Base-by-base conservation (phyloP, 495 filamentous ascomycete species). In the Neurospora sp. region DNA sequence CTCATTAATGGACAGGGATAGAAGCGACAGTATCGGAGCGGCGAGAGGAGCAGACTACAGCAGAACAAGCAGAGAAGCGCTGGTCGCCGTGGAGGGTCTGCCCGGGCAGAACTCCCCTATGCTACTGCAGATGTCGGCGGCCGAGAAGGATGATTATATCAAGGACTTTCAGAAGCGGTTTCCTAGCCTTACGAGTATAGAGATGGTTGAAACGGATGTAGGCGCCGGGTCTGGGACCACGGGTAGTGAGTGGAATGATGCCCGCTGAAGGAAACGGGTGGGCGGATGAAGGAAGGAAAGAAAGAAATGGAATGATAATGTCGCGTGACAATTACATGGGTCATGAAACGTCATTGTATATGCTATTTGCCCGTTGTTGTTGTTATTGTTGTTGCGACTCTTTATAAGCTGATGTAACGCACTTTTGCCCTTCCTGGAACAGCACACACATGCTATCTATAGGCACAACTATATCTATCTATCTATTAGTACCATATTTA, bases 91-190 rank as follows among this genome's bases (percentile, higher is more conserved):
- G 14, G 83, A 83, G 53, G 53, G 27, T 66, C 38, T 86, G 40
- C 82, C 83, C 0, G 83, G 83, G 3, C 82, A 83, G 39, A 35
- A 66, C 6, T 66, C 53, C 14, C 77, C 84, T 4, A 74, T 78
- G 59, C 76, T 86, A 75, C 74, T 84, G 31, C 82, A 81, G n/a
- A 86, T 86, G 85, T 80, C 79, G 70, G 76, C 81, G 27, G 78
- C 79, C 70, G 82, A 86, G 71, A 87, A 82, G 75, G 86, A 88
- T 70, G 86, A 88, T 71, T 88, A 88, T 77, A 75, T 88, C 18
- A 75, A 77, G 70, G 85, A 91, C 79, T 97, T 97, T 78, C 90
- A 89, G 75, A 91, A 91, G 80, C 84, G 92, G 61, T 97, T 92
- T 79, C 94, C 94, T 1, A 93, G 89, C 76, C 84, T 97, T 35